A percentile compares a stretch with the other conserved stretches of the same genome.
phyloP scores from a whole-genome alignment of 257 asterid species.

The Solanum bulbocastanum region DNA sequence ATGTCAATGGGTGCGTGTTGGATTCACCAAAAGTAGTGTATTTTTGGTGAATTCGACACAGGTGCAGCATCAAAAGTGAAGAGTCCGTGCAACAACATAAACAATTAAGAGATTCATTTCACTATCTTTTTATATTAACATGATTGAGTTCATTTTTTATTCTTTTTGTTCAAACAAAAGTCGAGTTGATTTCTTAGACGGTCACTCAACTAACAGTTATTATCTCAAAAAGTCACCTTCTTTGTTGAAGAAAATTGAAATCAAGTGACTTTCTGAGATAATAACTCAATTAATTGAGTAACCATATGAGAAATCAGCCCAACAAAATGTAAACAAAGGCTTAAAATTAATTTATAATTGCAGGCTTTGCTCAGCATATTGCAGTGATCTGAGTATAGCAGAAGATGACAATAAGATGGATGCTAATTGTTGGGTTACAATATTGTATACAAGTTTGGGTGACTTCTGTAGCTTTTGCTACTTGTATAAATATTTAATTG shows the following conservation, averaged over 20 bases:
- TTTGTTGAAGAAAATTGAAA: neutral
- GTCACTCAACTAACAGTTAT: neutral
- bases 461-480: neutral
- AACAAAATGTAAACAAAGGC: neutral
- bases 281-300: too few species aligned
- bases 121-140: neutral
- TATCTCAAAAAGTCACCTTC: neutral
- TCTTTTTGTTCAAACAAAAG: neutral
- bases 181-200: neutral
- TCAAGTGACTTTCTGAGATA: neutral
- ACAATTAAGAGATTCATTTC: neutral
- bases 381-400: neutral
- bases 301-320: neutral
- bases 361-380: neutral
- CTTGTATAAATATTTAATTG: neutral
- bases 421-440: neutral
- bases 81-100: neutral
- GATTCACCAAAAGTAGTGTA: too few species aligned
- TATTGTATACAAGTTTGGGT: neutral
- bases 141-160: neutral
- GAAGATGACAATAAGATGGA: neutral
- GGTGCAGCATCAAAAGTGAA: too few species aligned
- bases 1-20: too few species aligned
- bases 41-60: too few species aligned
- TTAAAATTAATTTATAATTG: neutral